Evolutionary conservation across 2,329 filamentous ascomycete genomes (phyloP).

Genomic region (Thielaviopsis punctulata): DNA sequence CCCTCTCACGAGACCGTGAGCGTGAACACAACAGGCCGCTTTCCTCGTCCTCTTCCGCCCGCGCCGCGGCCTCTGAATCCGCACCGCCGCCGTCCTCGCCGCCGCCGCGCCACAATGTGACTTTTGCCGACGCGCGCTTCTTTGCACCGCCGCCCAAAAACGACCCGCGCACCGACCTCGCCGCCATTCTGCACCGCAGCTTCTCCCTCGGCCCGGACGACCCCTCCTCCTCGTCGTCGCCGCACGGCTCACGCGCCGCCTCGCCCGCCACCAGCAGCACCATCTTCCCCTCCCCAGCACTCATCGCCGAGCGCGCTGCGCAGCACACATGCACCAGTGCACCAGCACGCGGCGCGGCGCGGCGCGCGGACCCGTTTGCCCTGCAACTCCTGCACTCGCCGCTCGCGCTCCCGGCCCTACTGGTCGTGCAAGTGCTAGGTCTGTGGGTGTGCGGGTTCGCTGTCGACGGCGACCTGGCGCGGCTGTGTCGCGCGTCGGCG

Average conservation of each 20-base stretch:
- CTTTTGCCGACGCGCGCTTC: slow-evolving; percentile 39
- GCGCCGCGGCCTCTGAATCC: neutral
- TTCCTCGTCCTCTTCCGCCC: no score
- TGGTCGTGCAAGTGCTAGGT: slow-evolving; percentile 4
- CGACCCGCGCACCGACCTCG: slow-evolving; percentile 21
- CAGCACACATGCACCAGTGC: neutral
- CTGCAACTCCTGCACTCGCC: slow-evolving; percentile 9
- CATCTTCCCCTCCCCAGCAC: slow-evolving; percentile 8
- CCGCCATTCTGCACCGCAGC: slow-evolving; percentile 21
- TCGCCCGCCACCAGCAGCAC: slow-evolving; percentile 6
- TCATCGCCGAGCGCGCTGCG: slow-evolving; percentile 7
- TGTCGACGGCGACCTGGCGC: slow-evolving; percentile 2
- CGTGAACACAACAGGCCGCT: no score
- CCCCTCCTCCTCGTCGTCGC: neutral
- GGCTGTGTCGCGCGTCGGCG: slow-evolving; percentile 8
- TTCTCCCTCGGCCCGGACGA: slow-evolving; percentile 18
- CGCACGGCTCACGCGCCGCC: no score
- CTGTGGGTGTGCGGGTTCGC: slow-evolving; percentile 4
- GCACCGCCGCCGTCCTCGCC: no score
- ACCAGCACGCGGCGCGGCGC: neutral
- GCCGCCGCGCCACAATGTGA: slow-evolving; percentile 13
- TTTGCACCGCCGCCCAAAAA: slow-evolving; percentile 20
- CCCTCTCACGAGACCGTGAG: no score
- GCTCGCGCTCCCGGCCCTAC: slow-evolving; percentile 5
- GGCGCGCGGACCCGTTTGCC: slow-evolving; percentile 5